Conservation (phyloP, 441 rosid genomes). For the Raphanus hybrid region DNA sequence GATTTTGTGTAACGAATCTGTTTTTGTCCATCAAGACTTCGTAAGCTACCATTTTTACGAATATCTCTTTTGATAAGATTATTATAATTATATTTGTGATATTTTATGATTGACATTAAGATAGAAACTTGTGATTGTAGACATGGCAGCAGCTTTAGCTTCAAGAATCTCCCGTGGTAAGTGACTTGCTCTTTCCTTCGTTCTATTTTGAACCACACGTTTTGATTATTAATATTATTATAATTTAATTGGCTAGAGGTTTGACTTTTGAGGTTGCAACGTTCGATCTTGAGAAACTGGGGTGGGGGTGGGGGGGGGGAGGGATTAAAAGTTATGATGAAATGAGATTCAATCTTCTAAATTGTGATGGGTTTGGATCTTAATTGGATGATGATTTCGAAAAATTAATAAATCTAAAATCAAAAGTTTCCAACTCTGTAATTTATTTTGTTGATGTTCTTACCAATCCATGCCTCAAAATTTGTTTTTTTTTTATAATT, state of each 20-base stretch:
- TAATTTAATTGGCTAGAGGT: background rate
- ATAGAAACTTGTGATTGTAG: constrained; percentile 13
- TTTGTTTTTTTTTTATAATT: background rate
- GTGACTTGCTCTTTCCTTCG: background rate
- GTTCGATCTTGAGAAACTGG: background rate
- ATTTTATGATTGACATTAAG: background rate
- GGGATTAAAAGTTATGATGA: background rate
- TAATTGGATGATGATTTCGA: background rate
- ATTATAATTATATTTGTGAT: background rate
- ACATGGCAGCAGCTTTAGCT: constrained; percentile 45
- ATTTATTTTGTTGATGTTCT: background rate
- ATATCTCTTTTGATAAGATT: background rate
- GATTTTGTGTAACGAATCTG: background rate
- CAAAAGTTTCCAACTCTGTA: background rate
- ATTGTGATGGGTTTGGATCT: constrained; percentile 19
- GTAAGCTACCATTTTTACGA: background rate
- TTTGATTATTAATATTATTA: background rate
- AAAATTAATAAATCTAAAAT: background rate
- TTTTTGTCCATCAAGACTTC: background rate
- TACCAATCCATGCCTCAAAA: constrained; percentile 3
- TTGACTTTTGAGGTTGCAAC: background rate
- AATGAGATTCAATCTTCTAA: background rate
- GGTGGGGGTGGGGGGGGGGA: too few species aligned
- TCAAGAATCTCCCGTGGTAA: constrained; percentile 41
- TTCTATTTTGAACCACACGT: background rate